A percentile compares a stretch with the other conserved stretches of the same genome.
phyloP scores from a whole-genome alignment of 2,329 filamentous ascomycete genomes.

The Colletotrichum destructivum region DNA sequence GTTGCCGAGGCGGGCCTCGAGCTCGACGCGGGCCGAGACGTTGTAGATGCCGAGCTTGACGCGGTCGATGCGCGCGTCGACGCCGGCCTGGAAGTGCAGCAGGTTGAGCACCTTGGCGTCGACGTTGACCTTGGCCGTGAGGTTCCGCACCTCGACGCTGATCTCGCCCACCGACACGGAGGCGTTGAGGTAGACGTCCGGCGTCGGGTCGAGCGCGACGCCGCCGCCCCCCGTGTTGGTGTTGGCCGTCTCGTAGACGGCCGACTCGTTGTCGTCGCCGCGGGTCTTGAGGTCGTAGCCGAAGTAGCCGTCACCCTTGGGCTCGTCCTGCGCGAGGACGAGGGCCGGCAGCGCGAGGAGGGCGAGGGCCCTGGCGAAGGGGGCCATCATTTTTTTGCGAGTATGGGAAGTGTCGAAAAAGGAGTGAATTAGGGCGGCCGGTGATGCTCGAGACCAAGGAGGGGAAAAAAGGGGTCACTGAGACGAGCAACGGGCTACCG shows the following conservation, averaged over 20 bases:
- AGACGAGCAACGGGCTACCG: conserved; percentile 2
- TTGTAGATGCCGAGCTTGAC: conserved; percentile 71
- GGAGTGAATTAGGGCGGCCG: not conserved
- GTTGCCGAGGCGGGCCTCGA: conserved; percentile 73
- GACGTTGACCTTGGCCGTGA: conserved; percentile 73
- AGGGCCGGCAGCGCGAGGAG: conserved; percentile 49
- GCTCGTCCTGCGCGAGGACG: conserved; percentile 49
- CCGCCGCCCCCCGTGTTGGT: conserved; percentile 59
- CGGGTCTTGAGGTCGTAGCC: conserved; percentile 68
- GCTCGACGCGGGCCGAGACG: conserved; percentile 69
- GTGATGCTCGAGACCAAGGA: not conserved
- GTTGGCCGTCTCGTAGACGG: conserved; percentile 67
- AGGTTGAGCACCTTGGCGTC: conserved; percentile 72
- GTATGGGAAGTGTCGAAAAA: not conserved
- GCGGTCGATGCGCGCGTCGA: conserved; percentile 70
- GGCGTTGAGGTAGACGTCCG: conserved; percentile 74
- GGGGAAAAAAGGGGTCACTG: conserved; percentile 10
- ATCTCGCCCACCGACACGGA: conserved; percentile 71
- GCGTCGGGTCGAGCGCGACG: conserved; percentile 59
- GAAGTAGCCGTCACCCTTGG: conserved; percentile 62
- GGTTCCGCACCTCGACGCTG: conserved; percentile 70
- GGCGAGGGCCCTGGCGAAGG: conserved; percentile 43
- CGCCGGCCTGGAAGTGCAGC: conserved; percentile 73
- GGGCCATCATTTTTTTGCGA: not conserved
- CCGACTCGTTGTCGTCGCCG: conserved; percentile 66